phyloP scores from a whole-genome alignment of 75 land plant species.

The Pinus albicaulis region DNA sequence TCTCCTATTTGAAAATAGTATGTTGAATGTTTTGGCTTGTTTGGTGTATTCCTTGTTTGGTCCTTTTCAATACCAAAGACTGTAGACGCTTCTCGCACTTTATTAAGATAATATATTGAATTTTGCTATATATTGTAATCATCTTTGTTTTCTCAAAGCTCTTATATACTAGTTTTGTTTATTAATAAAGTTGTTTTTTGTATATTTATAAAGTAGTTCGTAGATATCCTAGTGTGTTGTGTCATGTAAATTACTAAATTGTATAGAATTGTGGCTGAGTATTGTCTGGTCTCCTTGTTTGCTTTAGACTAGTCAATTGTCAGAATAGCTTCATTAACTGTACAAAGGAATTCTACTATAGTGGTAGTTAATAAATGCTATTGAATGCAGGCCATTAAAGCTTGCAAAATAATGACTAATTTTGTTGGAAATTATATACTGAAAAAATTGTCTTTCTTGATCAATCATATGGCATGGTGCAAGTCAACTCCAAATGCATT shows the following conservation, averaged over 20 bases:
- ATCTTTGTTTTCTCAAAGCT: background rate
- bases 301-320: background rate
- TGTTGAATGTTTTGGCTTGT: background rate
- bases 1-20: too few species aligned
- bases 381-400: background rate
- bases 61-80: background rate
- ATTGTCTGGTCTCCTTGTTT: background rate
- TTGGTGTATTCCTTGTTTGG: too few species aligned
- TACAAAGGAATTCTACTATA: background rate
- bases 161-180: background rate
- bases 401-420: background rate
- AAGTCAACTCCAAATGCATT: background rate
- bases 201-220: background rate
- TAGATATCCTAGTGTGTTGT: too few species aligned
- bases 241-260: background rate
- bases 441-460: background rate
- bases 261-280: background rate
- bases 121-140: conserved; percentile 1
- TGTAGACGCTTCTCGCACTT: background rate
- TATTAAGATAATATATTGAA: background rate
- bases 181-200: background rate
- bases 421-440: background rate
- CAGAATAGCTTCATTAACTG: background rate
- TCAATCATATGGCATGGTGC: background rate
- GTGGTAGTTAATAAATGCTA: background rate